These are phyloP conservation scores for Aspergillus fructus DNA, from an alignment of 2,329 filamentous ascomycete species.

Conservation along the genomic window DNA sequence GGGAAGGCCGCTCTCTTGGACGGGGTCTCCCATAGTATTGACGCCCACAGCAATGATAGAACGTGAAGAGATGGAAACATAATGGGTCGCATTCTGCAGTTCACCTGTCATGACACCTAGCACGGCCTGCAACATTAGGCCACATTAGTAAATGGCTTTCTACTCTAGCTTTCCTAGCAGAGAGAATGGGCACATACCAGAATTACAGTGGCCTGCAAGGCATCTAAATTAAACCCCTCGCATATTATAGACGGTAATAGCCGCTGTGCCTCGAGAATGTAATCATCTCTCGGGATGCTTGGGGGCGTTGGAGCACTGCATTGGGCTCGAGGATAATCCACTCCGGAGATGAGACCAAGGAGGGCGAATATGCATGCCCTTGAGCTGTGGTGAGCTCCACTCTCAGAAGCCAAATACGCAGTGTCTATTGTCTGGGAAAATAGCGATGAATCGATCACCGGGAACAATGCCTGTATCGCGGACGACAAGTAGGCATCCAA, in stretches of 20 bases:
- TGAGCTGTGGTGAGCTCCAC: neutral
- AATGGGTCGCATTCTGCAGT: neutral
- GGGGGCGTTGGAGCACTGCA: neutral
- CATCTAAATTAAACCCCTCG: neutral
- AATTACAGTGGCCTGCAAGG: neutral
- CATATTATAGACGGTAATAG: neutral
- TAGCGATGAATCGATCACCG: neutral
- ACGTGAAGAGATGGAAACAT: neutral
- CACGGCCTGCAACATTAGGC: neutral
- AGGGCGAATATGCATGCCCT: slow-evolving; percentile 4
- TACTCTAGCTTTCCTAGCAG: too few species aligned
- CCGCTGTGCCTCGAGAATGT: neutral
- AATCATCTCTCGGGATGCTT: neutral
- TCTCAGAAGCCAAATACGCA: neutral
- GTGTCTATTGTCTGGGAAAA: neutral
- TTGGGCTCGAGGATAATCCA: neutral
- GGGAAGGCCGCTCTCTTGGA: too few species aligned
- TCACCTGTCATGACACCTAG: neutral
- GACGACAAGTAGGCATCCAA: neutral
- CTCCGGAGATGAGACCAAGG: neutral
- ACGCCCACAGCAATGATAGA: neutral
- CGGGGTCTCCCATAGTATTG: neutral
- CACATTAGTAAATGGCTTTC: too few species aligned
- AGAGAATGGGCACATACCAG: neutral
- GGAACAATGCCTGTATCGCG: neutral